Base-by-base conservation (phyloP, 2,329 filamentous ascomycete species). In the Clonostachys rhizophaga region DNA sequence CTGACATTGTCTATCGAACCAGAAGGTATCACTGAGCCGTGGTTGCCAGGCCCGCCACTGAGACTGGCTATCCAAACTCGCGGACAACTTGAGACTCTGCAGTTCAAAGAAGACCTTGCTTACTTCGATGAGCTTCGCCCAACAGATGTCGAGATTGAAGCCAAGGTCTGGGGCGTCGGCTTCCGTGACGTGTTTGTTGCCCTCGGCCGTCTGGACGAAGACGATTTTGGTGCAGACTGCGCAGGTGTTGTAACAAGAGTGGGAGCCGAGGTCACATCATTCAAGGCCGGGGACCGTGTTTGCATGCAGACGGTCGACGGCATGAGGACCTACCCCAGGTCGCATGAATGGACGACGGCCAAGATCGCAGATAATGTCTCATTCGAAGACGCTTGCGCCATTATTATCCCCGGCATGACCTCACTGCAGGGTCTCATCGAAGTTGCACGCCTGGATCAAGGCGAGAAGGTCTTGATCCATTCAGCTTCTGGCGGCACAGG, bases 401-500 rank as follows among this genome's bases (percentile, higher is more conserved):
- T 45, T 2, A 33, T 43, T 3, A 42, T 46, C n/a, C 46, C 43
- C 5, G 45, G 16, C 5, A n/a, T 16, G 12, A 51, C 49, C 8
- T 44, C 44, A 1, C 47, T 42, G 34, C 36, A 49, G 34, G 24
- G 35, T 4, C 24, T 47, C 6, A 41, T 46, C 13, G 20, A 46
- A 13, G 47, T 34, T 12, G 40, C 40, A 14, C 2, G 60, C 57
- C 2, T 52, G 62, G 0, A 67, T 67, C 0, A 56, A 60, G 44
- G 41, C 5, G 36, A 50, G n/a, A 7, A 45, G 55, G 9, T 56
- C 47, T 56, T 72, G 11, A 57, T 72, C 36, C 63, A 69, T 46
- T 55, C 59, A 6, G 68, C 58, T 1, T 56, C 61, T 2, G 60
- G 64, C 20, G 55, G 58, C 2, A 56, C 64, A 4, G 67, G 69